phyloP scores from a whole-genome alignment of 2,329 filamentous ascomycete species.

The Xylaria sp. region DNA sequence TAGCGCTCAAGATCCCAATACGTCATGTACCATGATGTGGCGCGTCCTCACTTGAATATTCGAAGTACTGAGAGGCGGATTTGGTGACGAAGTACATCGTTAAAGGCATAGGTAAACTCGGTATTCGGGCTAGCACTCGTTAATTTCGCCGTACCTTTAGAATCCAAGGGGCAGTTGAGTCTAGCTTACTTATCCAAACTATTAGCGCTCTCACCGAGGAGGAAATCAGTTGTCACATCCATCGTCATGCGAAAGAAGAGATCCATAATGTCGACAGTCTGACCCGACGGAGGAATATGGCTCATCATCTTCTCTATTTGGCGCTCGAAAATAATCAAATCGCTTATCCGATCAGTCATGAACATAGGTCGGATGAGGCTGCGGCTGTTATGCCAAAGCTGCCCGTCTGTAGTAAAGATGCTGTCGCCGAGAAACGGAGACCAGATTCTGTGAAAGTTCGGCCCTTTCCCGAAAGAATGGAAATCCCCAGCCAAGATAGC shows the following conservation, averaged over 20 bases:
- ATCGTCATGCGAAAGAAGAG: slow-evolving; percentile 74
- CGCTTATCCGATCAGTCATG: slow-evolving; percentile 56
- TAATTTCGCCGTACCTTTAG: slow-evolving; percentile 14
- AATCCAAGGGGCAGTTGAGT: background rate
- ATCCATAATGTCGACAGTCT: slow-evolving; percentile 68
- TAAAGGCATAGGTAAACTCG: slow-evolving; percentile 75
- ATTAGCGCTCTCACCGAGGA: slow-evolving; percentile 69
- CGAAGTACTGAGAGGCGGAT: slow-evolving; percentile 64
- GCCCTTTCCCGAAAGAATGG: slow-evolving; percentile 62
- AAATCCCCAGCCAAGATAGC: slow-evolving; percentile 66
- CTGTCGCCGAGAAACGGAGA: slow-evolving; percentile 62
- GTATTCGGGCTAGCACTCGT: slow-evolving; percentile 58
- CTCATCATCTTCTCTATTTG: slow-evolving; percentile 69
- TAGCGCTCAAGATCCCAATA: background rate
- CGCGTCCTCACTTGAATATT: slow-evolving; percentile 41
- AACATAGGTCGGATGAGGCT: slow-evolving; percentile 58
- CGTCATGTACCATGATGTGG: background rate
- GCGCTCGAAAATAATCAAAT: slow-evolving; percentile 67
- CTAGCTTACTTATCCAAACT: slow-evolving; percentile 56
- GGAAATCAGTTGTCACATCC: slow-evolving; percentile 73
- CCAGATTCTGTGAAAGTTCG: slow-evolving; percentile 54
- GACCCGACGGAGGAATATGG: slow-evolving; percentile 64
- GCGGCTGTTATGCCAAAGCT: slow-evolving; percentile 62
- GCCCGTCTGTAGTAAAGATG: slow-evolving; percentile 65
- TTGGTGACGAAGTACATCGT: slow-evolving; percentile 74